These are phyloP conservation scores for Pichia deserticola DNA, from an alignment of 805 yeast species.

Conservation along the genomic window DNA sequence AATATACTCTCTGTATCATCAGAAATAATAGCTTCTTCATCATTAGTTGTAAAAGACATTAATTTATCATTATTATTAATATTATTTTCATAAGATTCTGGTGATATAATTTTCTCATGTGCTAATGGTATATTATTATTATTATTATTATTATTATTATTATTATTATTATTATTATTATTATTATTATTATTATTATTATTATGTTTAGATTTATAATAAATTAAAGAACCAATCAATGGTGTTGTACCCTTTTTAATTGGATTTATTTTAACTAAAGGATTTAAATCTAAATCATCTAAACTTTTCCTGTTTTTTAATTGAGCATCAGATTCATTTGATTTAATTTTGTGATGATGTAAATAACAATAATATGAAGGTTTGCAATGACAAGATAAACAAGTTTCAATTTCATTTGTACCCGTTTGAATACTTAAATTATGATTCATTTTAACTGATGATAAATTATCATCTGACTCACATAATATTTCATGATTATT, in stretches of 20 bases:
- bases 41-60: too few relatives aligned
- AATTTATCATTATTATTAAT: too few relatives aligned
- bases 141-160: not conserved
- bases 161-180: not conserved
- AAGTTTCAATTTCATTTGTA: not conserved
- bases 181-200: slow-evolving; percentile 2
- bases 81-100: too few relatives aligned
- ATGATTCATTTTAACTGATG: not conserved
- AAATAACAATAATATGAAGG: not conserved
- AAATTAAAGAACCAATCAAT: slow-evolving; percentile 24
- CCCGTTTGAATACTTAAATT: not conserved
- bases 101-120: too few relatives aligned
- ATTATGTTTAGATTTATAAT: slow-evolving; percentile 14
- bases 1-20: too few relatives aligned
- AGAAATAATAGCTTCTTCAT: too few relatives aligned
- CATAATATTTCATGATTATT: too few relatives aligned
- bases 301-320: not conserved
- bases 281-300: slow-evolving; percentile 2
- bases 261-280: not conserved
- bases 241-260: slow-evolving; percentile 19
- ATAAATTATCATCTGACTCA: not conserved
- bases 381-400: not conserved
- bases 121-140: not conserved
- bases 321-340: not conserved
- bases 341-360: not conserved